These are phyloP conservation scores for Ophiognomonia clavigignenti-juglandacearum DNA, from an alignment of 2,329 filamentous ascomycete genomes.

Conservation along the genomic window DNA sequence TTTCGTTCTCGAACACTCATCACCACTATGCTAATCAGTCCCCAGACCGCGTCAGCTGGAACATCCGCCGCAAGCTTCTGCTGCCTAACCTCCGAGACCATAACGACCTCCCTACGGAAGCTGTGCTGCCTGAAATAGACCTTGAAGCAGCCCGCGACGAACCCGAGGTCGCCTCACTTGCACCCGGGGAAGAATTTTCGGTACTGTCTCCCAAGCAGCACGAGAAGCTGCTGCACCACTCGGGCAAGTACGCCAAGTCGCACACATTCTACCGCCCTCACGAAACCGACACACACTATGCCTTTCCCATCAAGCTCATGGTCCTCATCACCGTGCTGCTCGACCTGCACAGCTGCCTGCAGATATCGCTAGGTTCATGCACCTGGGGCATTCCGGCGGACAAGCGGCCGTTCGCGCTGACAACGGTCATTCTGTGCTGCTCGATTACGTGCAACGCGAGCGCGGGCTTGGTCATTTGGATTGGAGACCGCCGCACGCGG, in stretches of 20 bases:
- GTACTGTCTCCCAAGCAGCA: constrained; percentile 65
- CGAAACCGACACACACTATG: constrained; percentile 75
- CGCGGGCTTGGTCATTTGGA: constrained; percentile 69
- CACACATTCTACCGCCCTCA: constrained; percentile 89
- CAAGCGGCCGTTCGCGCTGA: constrained; percentile 64
- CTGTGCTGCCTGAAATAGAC: constrained; percentile 27
- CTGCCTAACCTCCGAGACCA: constrained; percentile 61
- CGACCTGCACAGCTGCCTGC: constrained; percentile 73
- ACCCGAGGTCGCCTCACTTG: constrained; percentile 30
- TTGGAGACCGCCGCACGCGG: constrained; percentile 70
- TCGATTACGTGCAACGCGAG: constrained; percentile 74
- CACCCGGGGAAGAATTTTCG: constrained; percentile 45
- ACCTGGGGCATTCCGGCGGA: constrained; percentile 77
- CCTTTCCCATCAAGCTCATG: constrained; percentile 70
- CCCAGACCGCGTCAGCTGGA: constrained; percentile 53
- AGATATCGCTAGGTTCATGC: constrained; percentile 71
- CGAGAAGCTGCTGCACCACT: constrained; percentile 67
- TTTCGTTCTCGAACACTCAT: constrained; percentile 28
- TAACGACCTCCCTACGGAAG: constrained; percentile 58
- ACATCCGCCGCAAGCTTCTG: constrained; percentile 54
- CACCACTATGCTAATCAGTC: constrained; percentile 13
- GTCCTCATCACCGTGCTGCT: constrained; percentile 74
- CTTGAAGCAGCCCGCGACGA: constrained; percentile 38
- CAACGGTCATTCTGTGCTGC: constrained; percentile 74
- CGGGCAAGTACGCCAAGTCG: constrained; percentile 73